These are phyloP conservation scores for Rubia tinctorum DNA, from an alignment of 305 asterid genomes.

Conservation along the genomic window DNA sequence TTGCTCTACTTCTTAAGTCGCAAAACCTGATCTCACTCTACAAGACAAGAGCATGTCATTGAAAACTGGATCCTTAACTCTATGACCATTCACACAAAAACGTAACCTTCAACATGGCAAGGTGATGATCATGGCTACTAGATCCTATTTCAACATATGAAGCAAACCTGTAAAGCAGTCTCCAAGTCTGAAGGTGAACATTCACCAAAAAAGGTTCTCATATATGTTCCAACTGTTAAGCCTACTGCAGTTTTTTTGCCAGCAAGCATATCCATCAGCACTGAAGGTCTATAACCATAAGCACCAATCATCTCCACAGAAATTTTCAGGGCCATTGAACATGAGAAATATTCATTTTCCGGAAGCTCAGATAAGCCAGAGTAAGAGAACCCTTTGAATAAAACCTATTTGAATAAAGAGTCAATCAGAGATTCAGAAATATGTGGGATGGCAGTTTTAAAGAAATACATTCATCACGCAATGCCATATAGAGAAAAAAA, in stretches of 20 bases:
- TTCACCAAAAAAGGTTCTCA: constrained; percentile 94
- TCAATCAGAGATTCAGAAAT: constrained; percentile 30
- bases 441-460: constrained; percentile 22
- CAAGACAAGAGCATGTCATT: not conserved
- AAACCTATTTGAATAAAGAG: constrained; percentile 65
- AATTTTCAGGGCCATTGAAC: constrained; percentile 96
- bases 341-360: constrained; percentile 78
- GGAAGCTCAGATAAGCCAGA: constrained; percentile 97
- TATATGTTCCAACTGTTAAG: constrained; percentile 86
- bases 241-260: constrained; percentile 97
- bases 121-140: not conserved
- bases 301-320: constrained; percentile 98
- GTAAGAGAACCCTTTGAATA: constrained; percentile 88
- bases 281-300: constrained; percentile 91
- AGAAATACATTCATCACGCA: not conserved
- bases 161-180: constrained; percentile 90
- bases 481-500: not conserved
- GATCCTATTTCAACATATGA: constrained; percentile 14
- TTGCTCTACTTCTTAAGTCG: not conserved
- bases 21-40: not conserved
- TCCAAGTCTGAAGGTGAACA: constrained; percentile 98
- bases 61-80: not conserved
- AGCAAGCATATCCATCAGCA: constrained; percentile 95
- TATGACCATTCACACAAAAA: not conserved
- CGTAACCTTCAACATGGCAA: not conserved